Evolutionary conservation across 2,329 filamentous ascomycete species (phyloP), one percentile per base, ranked within the genome.

Genomic region (Hypoxylon sp.): DNA sequence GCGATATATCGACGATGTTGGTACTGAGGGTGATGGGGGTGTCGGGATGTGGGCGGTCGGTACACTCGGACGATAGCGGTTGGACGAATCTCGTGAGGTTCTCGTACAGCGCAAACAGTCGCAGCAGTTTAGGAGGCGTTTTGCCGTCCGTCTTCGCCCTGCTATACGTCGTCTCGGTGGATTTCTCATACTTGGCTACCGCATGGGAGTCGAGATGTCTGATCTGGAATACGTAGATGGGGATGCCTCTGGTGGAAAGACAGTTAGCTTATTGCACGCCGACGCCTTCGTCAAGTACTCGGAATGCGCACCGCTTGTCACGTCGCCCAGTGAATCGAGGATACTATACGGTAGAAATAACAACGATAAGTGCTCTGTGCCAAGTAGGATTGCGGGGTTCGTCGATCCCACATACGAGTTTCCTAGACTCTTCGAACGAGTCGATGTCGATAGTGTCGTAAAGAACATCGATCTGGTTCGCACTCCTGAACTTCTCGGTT

Each of bases 321-420:
- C 94, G 88, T 70, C 94, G 91, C 59, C 95, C 95, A 19, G 93
- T 96, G 92, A 94, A 97, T 88, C 97, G 93, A 23, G 94, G 94
- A 76, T 97, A 97, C 91, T 94, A 74, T 61, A 61, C 48, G 46
- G 61, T 32, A 37, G 45, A 46, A 60, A 34, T 43, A 46, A 57
- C 57, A 57, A 30, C 19, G 29, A 70, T 71, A 23, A 74, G 68
- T 59, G 21, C 56, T 51, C 39, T 53, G 23, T 30, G 65, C 63
- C 58, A 69, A 75, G 58, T 75, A 65, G 34, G 14, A 47, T 52
- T 56, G 52, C 29, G 32, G 55, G 50, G 52, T 54, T 55, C 16
- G 30, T 65, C 29, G 57, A 52, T 25, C 30, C 66, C 50, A 61
- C 57, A 59, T 66, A 95, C 92, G 82, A 97, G 84, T 71, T 88